Evolutionary conservation across 169 alveolate genomes (phyloP).

Genomic region (Plasmodium falciparum): DNA sequence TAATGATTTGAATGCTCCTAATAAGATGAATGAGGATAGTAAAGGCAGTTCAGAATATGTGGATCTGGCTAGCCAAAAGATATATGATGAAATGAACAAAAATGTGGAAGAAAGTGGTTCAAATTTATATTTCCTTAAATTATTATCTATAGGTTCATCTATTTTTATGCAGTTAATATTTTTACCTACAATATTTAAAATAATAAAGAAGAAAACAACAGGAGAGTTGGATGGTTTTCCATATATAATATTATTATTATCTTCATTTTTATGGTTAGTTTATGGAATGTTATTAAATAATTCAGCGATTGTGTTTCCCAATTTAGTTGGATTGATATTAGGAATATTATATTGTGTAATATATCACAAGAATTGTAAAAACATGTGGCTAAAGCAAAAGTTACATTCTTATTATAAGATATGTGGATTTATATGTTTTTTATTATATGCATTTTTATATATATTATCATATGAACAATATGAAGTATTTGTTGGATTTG

Average conservation of each 20-base stretch:
- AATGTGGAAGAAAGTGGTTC: constrained; percentile 12
- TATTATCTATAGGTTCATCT: constrained; percentile 80
- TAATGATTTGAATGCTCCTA: neutral
- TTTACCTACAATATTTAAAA: constrained; percentile 78
- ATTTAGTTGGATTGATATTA: constrained; percentile 78
- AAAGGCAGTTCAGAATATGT: neutral
- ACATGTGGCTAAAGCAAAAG: constrained; percentile 41
- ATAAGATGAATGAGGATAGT: neutral
- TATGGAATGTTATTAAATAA: constrained; percentile 79
- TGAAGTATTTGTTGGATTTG: constrained; percentile 42
- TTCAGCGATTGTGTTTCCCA: constrained; percentile 78
- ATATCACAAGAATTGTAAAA: constrained; percentile 43
- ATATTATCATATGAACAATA: constrained; percentile 52
- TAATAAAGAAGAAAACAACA: constrained; percentile 79
- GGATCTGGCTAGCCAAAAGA: constrained; percentile 15
- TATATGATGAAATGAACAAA: constrained; percentile 25
- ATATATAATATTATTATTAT: constrained; percentile 79
- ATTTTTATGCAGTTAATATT: constrained; percentile 81
- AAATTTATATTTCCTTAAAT: constrained; percentile 58
- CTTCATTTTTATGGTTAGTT: constrained; percentile 82
- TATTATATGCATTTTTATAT: constrained; percentile 30
- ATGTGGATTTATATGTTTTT: constrained; percentile 48
- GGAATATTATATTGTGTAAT: constrained; percentile 55
- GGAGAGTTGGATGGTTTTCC: constrained; percentile 79
- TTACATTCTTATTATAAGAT: constrained; percentile 38